These are phyloP conservation scores for Alternaria novae-zelandiae DNA, from an alignment of 2,329 filamentous ascomycete species.

Conservation along the genomic window DNA sequence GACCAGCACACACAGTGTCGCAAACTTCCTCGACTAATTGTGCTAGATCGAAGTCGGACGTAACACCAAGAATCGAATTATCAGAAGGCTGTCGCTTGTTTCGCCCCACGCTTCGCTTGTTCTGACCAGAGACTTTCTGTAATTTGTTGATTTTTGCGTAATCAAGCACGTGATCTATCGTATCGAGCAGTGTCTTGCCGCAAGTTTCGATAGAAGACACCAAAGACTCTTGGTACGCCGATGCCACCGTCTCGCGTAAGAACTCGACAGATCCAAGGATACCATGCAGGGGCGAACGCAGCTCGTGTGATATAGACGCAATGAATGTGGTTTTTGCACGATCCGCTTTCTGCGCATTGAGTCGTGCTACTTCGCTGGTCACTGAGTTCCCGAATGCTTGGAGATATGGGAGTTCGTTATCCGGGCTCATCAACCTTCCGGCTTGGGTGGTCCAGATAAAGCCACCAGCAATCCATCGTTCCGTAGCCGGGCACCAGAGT, in stretches of 20 bases:
- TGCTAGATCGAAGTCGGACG: slow-evolving; percentile 38
- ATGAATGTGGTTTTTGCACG: slow-evolving; percentile 51
- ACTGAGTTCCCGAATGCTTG: slow-evolving; percentile 45
- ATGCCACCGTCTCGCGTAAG: slow-evolving; percentile 37
- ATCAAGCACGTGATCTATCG: slow-evolving; percentile 49
- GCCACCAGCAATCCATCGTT: slow-evolving; percentile 41
- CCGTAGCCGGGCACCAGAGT: slow-evolving; percentile 44
- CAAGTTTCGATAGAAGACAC: slow-evolving; percentile 46
- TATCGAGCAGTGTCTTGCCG: slow-evolving; percentile 49
- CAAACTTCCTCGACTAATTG: slow-evolving; percentile 58
- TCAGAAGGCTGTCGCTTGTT: slow-evolving; percentile 34
- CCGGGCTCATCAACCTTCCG: slow-evolving; percentile 39
- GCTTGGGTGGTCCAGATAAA: slow-evolving; percentile 44
- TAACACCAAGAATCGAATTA: slow-evolving; percentile 40
- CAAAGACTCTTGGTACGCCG: slow-evolving; percentile 50
- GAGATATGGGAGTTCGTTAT: slow-evolving; percentile 42
- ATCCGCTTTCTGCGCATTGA: slow-evolving; percentile 40
- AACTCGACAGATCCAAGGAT: slow-evolving; percentile 57
- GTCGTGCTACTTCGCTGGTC: slow-evolving; percentile 40
- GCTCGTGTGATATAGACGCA: slow-evolving; percentile 52
- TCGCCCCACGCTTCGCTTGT: slow-evolving; percentile 22
- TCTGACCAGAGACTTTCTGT: slow-evolving; percentile 27
- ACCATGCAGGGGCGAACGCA: slow-evolving; percentile 67
- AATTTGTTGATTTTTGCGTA: slow-evolving; percentile 48
- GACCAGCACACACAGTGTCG: slow-evolving; percentile 61